These are phyloP conservation scores for Fusarium mundagurra DNA, from an alignment of 2,329 filamentous ascomycete species.

Conservation along the genomic window DNA sequence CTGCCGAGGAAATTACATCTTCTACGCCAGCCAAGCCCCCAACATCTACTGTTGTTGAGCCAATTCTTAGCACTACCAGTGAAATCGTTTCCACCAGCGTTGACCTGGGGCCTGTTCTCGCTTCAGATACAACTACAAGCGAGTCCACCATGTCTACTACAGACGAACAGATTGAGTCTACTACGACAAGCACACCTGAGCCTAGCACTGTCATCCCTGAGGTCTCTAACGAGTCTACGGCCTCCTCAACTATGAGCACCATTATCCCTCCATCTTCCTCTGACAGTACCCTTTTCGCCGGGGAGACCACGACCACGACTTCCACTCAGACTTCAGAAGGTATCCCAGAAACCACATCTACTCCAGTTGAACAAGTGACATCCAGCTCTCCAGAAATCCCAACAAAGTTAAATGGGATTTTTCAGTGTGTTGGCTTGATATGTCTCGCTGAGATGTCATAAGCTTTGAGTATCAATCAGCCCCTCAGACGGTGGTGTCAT, in stretches of 20 bases:
- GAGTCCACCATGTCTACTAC: not conserved
- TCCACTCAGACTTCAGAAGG: not conserved
- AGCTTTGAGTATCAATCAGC: too few relatives aligned
- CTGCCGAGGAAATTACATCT: not conserved
- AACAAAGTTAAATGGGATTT: too few relatives aligned
- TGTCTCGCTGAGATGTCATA: too few relatives aligned
- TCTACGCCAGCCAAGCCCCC: not conserved
- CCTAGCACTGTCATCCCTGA: too few relatives aligned
- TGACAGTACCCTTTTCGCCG: not conserved
- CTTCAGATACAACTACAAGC: not conserved
- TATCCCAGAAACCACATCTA: accelerated
- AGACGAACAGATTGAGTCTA: not conserved
- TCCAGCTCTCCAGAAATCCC: not conserved
- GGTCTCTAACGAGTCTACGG: not conserved
- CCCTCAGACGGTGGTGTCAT: too few relatives aligned
- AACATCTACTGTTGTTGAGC: not conserved
- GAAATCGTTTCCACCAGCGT: not conserved
- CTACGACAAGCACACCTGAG: not conserved
- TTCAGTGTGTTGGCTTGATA: too few relatives aligned
- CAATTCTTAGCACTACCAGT: not conserved
- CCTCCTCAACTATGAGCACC: not conserved
- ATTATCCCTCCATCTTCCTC: accelerated
- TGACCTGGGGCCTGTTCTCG: not conserved
- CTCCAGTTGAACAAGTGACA: not conserved
- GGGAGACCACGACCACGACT: not conserved